These are phyloP conservation scores for Saturnispora halmiae DNA, from an alignment of 805 yeast species.

Conservation along the genomic window DNA sequence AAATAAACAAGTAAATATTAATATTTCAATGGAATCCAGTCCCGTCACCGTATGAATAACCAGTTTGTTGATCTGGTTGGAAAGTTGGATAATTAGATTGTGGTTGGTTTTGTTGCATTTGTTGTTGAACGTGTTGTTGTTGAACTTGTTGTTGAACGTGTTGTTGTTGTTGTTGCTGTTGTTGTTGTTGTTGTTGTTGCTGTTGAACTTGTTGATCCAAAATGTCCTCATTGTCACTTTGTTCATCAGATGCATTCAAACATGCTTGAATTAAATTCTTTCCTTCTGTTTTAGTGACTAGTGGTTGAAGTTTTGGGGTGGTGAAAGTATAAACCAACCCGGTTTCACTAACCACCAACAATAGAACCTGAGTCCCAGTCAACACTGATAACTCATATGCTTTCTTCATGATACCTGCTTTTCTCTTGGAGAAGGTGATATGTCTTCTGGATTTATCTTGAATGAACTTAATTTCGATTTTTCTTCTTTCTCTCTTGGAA, in stretches of 20 bases:
- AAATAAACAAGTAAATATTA: not conserved
- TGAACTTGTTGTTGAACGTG: slow-evolving; percentile 18
- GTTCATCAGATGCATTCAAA: slow-evolving; percentile 91
- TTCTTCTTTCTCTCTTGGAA: slow-evolving; percentile 57
- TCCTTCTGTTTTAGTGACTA: slow-evolving; percentile 96
- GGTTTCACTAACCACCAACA: slow-evolving; percentile 95
- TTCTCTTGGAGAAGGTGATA: slow-evolving; percentile 94
- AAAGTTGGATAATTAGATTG: slow-evolving; percentile 9
- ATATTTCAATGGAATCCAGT: slow-evolving; percentile 13
- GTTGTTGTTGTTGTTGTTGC: slow-evolving; percentile 22
- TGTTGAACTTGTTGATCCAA: slow-evolving; percentile 25
- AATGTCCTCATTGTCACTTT: slow-evolving; percentile 51
- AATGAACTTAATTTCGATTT: slow-evolving; percentile 93
- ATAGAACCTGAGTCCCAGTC: slow-evolving; percentile 93
- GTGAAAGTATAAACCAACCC: slow-evolving; percentile 97
- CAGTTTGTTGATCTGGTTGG: slow-evolving; percentile 9
- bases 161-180: slow-evolving; percentile 19
- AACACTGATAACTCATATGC: slow-evolving; percentile 96
- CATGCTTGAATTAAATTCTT: slow-evolving; percentile 95
- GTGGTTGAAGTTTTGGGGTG: slow-evolving; percentile 97
- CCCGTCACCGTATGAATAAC: slow-evolving; percentile 13
- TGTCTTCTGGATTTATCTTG: slow-evolving; percentile 97
- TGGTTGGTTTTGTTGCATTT: slow-evolving; percentile 1
- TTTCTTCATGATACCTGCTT: slow-evolving; percentile 98
- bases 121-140: slow-evolving; percentile 21